These are phyloP conservation scores for Ogataea henricii DNA, from an alignment of 805 yeast species.

Conservation along the genomic window DNA sequence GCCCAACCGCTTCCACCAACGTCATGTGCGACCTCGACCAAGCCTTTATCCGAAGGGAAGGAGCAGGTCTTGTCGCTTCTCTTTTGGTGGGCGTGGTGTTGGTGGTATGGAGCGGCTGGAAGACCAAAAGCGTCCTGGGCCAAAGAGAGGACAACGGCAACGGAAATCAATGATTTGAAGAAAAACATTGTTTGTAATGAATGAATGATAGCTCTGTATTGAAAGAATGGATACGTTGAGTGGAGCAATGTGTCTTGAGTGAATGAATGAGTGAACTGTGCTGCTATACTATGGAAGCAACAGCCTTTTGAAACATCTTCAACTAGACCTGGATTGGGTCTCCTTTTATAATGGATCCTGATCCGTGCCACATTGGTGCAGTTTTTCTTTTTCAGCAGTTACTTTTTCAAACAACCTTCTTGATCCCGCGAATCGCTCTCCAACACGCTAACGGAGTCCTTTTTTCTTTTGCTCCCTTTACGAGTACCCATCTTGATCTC, in stretches of 20 bases:
- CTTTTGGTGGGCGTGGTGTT: slow-evolving; percentile 26
- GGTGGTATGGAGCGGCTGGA: slow-evolving; percentile 21
- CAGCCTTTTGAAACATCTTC: neutral
- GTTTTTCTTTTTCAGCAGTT: neutral
- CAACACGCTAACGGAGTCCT: no score
- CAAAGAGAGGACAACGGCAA: slow-evolving; percentile 12
- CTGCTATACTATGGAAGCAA: neutral
- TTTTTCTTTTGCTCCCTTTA: slow-evolving; percentile 2
- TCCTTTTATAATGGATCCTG: neutral
- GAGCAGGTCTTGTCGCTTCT: slow-evolving; percentile 49
- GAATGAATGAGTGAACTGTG: slow-evolving; percentile 8
- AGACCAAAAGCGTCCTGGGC: slow-evolving; percentile 13
- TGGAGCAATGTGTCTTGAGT: neutral
- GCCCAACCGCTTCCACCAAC: slow-evolving; percentile 85
- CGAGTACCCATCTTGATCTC: neutral
- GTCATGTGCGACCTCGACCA: slow-evolving; percentile 65
- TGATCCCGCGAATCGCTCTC: slow-evolving; percentile 1
- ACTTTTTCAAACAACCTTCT: neutral
- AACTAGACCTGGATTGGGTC: neutral
- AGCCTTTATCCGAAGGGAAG: slow-evolving; percentile 67
- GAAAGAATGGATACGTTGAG: slow-evolving; percentile 9
- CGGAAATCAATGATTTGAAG: slow-evolving; percentile 8
- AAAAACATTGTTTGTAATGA: slow-evolving; percentile 15
- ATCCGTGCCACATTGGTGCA: neutral
- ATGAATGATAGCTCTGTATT: neutral